Evolutionary conservation across 306 rosid species (phyloP).

Genomic region (Begonia fuchsioides): DNA sequence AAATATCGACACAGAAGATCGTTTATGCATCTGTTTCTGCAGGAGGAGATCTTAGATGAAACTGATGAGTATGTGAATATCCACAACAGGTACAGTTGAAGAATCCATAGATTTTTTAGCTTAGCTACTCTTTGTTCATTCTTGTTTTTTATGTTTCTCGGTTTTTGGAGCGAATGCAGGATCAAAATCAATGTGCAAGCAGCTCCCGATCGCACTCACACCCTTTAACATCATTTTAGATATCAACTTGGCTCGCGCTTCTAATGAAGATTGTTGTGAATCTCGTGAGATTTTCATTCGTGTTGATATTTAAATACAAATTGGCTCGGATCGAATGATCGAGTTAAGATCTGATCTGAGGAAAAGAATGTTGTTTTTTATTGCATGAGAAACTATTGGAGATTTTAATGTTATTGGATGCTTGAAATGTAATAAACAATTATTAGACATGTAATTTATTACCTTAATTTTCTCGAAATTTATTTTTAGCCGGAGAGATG

Average conservation of each 20-base stretch:
- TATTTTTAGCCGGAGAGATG: no score
- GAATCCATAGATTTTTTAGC: background rate
- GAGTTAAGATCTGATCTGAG: no score
- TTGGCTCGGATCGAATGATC: no score
- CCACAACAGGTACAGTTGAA: slow-evolving; percentile 67
- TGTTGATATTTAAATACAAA: no score
- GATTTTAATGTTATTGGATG: no score
- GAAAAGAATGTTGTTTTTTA: no score
- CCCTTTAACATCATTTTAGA: slow-evolving; percentile 5
- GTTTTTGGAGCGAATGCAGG: slow-evolving; percentile 36
- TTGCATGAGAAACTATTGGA: no score
- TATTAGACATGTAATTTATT: no score
- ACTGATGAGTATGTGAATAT: slow-evolving; percentile 95
- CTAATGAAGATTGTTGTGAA: background rate
- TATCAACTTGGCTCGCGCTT: background rate
- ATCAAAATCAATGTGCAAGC: slow-evolving; percentile 85
- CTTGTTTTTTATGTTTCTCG: no score
- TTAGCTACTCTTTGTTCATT: no score
- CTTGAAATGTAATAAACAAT: no score
- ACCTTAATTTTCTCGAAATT: no score
- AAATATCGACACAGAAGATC: background rate
- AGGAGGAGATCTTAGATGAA: slow-evolving; percentile 99
- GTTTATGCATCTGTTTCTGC: slow-evolving; percentile 19
- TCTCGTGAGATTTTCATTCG: background rate
- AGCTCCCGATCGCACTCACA: slow-evolving; percentile 34